Percentiles rank a stretch among this genome's conserved stretches.
Conservation (phyloP, 2,329 filamentous ascomycete genomes). For the Monilinia polystroma region DNA sequence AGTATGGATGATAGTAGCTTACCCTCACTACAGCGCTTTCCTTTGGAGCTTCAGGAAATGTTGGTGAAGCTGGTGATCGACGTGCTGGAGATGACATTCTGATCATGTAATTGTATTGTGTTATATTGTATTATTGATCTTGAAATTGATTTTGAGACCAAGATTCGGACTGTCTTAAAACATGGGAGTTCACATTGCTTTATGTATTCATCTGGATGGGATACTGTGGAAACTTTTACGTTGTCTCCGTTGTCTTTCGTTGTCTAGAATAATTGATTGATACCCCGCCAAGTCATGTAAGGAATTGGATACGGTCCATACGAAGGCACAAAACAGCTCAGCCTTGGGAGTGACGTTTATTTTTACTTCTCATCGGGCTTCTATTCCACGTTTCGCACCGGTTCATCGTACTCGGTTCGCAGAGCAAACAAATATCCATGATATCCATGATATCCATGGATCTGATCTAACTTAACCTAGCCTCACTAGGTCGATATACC, state of each 20-base stretch:
- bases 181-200: neutral
- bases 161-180: no score
- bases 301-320: neutral
- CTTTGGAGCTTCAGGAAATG: slow-evolving; percentile 30
- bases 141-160: neutral
- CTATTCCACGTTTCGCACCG: neutral
- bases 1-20: slow-evolving; percentile 12
- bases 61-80: slow-evolving; percentile 24
- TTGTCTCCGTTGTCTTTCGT: neutral
- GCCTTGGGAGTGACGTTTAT: neutral
- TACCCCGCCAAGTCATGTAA: neutral
- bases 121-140: no score
- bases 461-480: no score
- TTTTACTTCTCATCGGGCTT: neutral
- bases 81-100: slow-evolving; percentile 15
- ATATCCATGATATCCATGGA: no score
- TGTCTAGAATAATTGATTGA: neutral
- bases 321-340: neutral
- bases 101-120: neutral
- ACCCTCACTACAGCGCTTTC: slow-evolving; percentile 35
- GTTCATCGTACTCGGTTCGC: neutral
- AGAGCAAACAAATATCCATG: no score
- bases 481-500: no score
- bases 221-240: neutral
- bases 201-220: neutral